phyloP scores from a whole-genome alignment of 1,139 yeast genomes.

The Nakaseomyces bracarensis region DNA sequence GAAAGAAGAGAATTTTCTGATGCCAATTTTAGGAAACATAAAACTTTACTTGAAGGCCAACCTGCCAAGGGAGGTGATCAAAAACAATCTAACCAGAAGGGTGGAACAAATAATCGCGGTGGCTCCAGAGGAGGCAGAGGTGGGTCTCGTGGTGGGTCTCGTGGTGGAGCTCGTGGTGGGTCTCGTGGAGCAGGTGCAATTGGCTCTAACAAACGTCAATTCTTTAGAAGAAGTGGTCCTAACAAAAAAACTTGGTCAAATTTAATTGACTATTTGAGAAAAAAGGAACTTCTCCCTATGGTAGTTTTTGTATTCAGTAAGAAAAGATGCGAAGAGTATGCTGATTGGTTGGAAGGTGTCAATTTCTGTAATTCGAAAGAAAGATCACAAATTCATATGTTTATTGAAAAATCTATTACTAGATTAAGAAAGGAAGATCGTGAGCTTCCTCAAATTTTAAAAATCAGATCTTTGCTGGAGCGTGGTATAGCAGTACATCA shows the following conservation, averaged over 20 bases:
- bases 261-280: conserved; percentile 63
- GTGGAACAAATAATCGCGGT: conserved; percentile 20
- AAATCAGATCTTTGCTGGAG: conserved; percentile 71
- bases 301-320: conserved; percentile 91
- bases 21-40: conserved; percentile 55
- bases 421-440: conserved; percentile 87
- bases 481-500: conserved; percentile 97
- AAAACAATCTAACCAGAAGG: conserved; percentile 23
- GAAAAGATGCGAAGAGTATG: conserved; percentile 88
- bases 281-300: conserved; percentile 69
- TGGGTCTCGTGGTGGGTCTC: conserved; percentile 28
- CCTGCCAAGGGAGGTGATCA: conserved; percentile 31
- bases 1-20: conserved; percentile 62
- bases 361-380: conserved; percentile 80
- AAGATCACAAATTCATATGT: conserved; percentile 85
- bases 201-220: conserved; percentile 33
- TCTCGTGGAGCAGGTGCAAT: conserved; percentile 36
- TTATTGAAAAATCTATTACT: conserved; percentile 79
- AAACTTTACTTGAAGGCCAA: conserved; percentile 41
- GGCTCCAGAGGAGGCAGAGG: conserved; percentile 29
- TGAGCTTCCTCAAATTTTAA: conserved; percentile 80
- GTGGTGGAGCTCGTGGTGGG: conserved; percentile 34
- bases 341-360: conserved; percentile 62
- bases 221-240: conserved; percentile 56
- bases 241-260: conserved; percentile 71